A percentile compares a stretch with the other conserved stretches of the same genome.
phyloP scores from a whole-genome alignment of 2,329 filamentous ascomycete genomes.

The Exophiala spinifera region DNA sequence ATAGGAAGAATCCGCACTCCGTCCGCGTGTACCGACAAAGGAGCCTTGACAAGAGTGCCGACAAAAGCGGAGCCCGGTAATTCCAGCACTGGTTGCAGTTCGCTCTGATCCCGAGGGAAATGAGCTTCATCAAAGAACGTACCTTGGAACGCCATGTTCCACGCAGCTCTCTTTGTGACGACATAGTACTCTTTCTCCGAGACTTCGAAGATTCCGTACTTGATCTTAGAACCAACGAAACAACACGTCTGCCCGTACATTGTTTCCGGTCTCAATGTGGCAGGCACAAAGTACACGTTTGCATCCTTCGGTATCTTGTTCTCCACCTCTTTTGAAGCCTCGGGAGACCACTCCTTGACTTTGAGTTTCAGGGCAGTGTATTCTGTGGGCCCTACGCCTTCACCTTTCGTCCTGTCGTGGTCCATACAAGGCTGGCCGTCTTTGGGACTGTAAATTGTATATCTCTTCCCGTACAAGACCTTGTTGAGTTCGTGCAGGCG shows the following conservation, averaged over 20 bases:
- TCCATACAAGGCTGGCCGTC: conserved; percentile 86
- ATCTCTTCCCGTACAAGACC: conserved; percentile 67
- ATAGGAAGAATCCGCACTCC: conserved; percentile 90
- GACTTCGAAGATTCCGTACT: conserved; percentile 80
- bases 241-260: conserved; percentile 99
- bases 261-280: conserved; percentile 90
- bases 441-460: conserved; percentile 90
- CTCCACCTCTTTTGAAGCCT: conserved; percentile 67
- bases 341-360: conserved; percentile 82
- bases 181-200: conserved; percentile 72
- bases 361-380: conserved; percentile 91
- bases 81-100: conserved; percentile 70
- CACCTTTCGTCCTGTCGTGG: conserved; percentile 76
- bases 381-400: conserved; percentile 81
- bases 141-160: conserved; percentile 95
- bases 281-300: conserved; percentile 84
- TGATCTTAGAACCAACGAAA: conserved; percentile 87
- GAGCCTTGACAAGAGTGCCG: conserved; percentile 85
- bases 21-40: conserved; percentile 78
- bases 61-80: conserved; percentile 75
- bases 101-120: conserved; percentile 61
- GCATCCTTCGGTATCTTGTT: conserved; percentile 75
- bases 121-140: conserved; percentile 61
- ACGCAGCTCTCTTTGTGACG: conserved; percentile 74
- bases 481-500: conserved; percentile 30